Conservation (phyloP, 2,329 filamentous ascomycete genomes). For the Monosporascus sp. region DNA sequence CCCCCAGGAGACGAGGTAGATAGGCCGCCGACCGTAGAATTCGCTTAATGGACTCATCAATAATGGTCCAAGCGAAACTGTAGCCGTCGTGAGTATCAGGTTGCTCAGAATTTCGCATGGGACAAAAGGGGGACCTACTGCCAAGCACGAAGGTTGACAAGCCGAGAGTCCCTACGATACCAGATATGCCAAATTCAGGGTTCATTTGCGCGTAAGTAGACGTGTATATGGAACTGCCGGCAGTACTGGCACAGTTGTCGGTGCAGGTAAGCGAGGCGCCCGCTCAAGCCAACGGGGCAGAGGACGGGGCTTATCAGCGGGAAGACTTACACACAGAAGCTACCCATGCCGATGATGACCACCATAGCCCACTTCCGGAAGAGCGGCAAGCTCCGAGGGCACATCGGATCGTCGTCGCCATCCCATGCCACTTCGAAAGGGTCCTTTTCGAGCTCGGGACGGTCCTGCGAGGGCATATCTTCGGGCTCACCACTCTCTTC, state of each 20-base stretch:
- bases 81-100: neutral
- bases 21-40: conserved; percentile 78
- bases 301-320: neutral
- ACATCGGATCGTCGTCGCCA: conserved; percentile 65
- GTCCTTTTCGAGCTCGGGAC: conserved; percentile 29
- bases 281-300: no score
- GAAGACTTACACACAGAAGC: conserved; percentile 75
- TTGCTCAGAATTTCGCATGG: neutral
- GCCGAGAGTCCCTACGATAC: conserved; percentile 71
- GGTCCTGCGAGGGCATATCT: neutral
- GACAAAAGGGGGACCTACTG: conserved; percentile 51
- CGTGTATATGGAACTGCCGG: conserved; percentile 84
- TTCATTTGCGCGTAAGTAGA: conserved; percentile 75
- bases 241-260: conserved; percentile 54
- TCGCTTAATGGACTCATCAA: conserved; percentile 61
- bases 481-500: conserved; percentile 12
- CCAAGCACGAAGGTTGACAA: conserved; percentile 81
- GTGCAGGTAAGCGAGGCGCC: conserved; percentile 2
- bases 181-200: conserved; percentile 66
- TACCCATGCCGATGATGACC: conserved; percentile 65
- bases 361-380: conserved; percentile 77
- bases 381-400: conserved; percentile 64
- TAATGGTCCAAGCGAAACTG: conserved; percentile 55
- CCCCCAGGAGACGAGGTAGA: conserved; percentile 71
- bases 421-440: conserved; percentile 72